Percentiles rank a stretch among this genome's conserved stretches.
These are phyloP conservation scores for Lasiosphaeria hispida DNA, from an alignment of 495 filamentous ascomycete genomes.

Conservation along the genomic window DNA sequence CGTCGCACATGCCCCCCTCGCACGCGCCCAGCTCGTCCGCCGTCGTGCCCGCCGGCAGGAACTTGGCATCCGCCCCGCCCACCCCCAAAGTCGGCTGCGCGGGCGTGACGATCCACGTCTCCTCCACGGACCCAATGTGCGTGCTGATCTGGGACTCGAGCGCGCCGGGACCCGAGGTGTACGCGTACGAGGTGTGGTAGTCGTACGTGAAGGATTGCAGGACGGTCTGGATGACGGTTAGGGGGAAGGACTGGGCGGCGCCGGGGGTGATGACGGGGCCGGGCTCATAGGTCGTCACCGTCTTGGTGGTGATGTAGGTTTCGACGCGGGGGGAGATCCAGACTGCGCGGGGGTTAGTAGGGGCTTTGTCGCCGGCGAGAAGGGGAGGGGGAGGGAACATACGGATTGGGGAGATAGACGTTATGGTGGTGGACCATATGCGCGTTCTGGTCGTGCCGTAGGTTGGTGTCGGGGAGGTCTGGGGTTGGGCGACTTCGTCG, in stretches of 20 bases:
- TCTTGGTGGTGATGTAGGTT: constrained; percentile 9
- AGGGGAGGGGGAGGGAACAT: not conserved
- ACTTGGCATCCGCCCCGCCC: not conserved
- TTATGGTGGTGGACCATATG: too few relatives aligned
- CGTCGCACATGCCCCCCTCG: not conserved
- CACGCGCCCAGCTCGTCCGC: not conserved
- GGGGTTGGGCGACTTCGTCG: not conserved
- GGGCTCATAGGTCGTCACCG: constrained; percentile 15
- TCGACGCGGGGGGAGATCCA: constrained; percentile 7
- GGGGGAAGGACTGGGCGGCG: not conserved
- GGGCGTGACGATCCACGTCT: constrained; percentile 13
- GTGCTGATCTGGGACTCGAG: not conserved
- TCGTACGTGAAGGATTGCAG: constrained; percentile 7
- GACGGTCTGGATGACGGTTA: constrained; percentile 10
- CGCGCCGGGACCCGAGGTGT: not conserved
- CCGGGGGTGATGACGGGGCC: not conserved
- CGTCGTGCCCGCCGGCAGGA: not conserved
- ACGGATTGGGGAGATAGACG: not conserved
- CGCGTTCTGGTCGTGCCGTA: too few relatives aligned
- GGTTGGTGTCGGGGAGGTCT: too few relatives aligned
- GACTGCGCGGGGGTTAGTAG: constrained; percentile 8
- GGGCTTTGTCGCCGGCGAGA: not conserved
- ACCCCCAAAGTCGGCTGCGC: not conserved
- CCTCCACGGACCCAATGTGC: not conserved
- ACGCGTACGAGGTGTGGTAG: not conserved